Evolutionary conservation across 2,329 filamentous ascomycete species (phyloP).

Genomic region (Lachnellula arida): DNA sequence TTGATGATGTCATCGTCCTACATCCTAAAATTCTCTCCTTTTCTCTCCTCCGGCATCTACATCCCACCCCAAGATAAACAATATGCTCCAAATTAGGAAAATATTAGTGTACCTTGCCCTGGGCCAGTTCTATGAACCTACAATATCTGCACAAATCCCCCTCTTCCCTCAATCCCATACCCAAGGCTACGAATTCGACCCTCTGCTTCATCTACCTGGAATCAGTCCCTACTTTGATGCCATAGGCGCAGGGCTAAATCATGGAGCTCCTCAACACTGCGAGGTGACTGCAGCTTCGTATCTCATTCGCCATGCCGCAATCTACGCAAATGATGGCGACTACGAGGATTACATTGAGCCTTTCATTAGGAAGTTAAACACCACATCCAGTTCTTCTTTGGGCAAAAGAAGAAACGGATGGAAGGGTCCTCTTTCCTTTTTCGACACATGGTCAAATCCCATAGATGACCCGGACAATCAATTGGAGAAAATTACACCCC

Average conservation of each 20-base stretch:
- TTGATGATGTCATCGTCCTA: no score
- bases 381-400: constrained; percentile 33
- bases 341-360: constrained; percentile 54
- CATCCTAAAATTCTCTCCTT: neutral
- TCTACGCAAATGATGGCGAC: constrained; percentile 56
- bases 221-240: constrained; percentile 55
- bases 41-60: neutral
- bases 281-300: constrained; percentile 48
- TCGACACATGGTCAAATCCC: constrained; percentile 27
- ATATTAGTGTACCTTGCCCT: neutral
- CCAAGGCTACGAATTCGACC: constrained; percentile 44
- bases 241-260: constrained; percentile 27
- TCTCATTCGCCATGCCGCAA: constrained; percentile 54
- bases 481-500: constrained; percentile 28
- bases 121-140: neutral
- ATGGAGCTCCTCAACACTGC: constrained; percentile 48
- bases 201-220: constrained; percentile 50
- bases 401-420: constrained; percentile 24
- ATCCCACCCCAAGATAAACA: neutral
- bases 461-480: constrained; percentile 29
- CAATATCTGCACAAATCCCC: constrained; percentile 6
- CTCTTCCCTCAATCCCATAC: constrained; percentile 21
- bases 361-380: constrained; percentile 53
- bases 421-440: constrained; percentile 25
- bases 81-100: neutral